Conservation (phyloP, 192 early-diverging fungal genomes). For the Haplosporangium gracile region DNA sequence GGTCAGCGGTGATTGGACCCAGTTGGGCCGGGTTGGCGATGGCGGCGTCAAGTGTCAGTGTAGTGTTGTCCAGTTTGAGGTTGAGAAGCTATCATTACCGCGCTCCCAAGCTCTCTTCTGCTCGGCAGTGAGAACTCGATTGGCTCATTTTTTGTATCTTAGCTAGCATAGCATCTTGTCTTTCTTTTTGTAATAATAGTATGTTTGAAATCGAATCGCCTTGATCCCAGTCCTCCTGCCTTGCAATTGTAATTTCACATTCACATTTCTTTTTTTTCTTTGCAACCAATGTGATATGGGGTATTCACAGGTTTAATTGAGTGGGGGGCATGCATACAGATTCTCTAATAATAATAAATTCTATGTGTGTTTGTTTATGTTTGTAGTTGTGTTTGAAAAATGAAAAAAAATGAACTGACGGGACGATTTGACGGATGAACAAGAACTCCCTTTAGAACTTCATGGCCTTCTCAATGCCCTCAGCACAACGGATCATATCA, state of each 20-base stretch:
- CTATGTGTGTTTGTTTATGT: too few relatives aligned
- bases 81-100: slow-evolving; percentile 35
- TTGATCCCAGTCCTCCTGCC: too few relatives aligned
- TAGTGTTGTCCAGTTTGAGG: slow-evolving; percentile 82
- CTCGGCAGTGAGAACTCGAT: background rate
- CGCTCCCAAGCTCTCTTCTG: background rate
- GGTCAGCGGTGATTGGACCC: slow-evolving; percentile 68
- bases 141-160: background rate
- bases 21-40: slow-evolving; percentile 92
- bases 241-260: too few relatives aligned
- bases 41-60: slow-evolving; percentile 88
- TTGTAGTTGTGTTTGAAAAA: background rate
- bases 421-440: too few relatives aligned
- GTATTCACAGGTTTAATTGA: too few relatives aligned
- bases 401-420: background rate
- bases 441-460: slow-evolving; percentile 66
- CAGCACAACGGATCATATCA: slow-evolving; percentile 82
- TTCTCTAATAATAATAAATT: too few relatives aligned
- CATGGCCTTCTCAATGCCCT: slow-evolving; percentile 88
- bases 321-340: too few relatives aligned
- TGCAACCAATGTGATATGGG: too few relatives aligned
- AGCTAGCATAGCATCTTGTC: background rate
- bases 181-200: background rate
- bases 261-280: too few relatives aligned
- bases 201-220: too few relatives aligned